Base-by-base conservation (phyloP, 1,284 basidiomycete species). In the Leccinum fallax region DNA sequence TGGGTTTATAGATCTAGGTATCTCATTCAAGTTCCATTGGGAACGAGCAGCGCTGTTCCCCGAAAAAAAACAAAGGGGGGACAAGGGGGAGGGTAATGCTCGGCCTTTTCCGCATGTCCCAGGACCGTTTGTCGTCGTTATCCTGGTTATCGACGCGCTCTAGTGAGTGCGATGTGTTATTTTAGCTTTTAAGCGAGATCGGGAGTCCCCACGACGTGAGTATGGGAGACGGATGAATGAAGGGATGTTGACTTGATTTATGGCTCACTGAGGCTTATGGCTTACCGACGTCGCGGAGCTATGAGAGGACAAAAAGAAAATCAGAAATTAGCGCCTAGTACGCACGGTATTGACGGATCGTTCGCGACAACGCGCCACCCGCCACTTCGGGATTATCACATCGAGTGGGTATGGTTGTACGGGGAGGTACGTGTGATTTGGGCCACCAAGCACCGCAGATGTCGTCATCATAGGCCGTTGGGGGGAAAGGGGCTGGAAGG, bases 231-330 rank as follows among this genome's bases (percentile, higher is more conserved):
- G 19, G 19, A 21, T 21, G 43, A 15, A 46, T 46, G 43, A 5
- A 13, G 43, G n/a, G 19, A 46, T 46, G 43, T 46, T 46, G 43
- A 46, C 19, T 46, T 46, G 43, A 11, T 46, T 21, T 21, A 21
- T 21, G 43, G 11, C 3, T 21, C 43, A 46, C 34, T 36, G 34
- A 21, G n/a, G 43, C 19, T 46, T 46, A 11, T 46, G 43, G 43
- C 40, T 43, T 43, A 43, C 9, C 26, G 28, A 28, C 51, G 7
- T 30, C 51, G 26, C n/a, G 16, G 16, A 30, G 11, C n/a, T 28
- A 61, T 63, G 59, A 9, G 61, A 63, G 59, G 59, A 15, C n/a
- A 46, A 46, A 21, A n/a, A 43, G 9, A 13, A 19, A 43, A 43
- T 43, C n/a, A 43, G n/a, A 32, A 19, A 24, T 21, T 26, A 6